Conservation (phyloP, 2,329 filamentous ascomycete species). For the Alternaria viburni region DNA sequence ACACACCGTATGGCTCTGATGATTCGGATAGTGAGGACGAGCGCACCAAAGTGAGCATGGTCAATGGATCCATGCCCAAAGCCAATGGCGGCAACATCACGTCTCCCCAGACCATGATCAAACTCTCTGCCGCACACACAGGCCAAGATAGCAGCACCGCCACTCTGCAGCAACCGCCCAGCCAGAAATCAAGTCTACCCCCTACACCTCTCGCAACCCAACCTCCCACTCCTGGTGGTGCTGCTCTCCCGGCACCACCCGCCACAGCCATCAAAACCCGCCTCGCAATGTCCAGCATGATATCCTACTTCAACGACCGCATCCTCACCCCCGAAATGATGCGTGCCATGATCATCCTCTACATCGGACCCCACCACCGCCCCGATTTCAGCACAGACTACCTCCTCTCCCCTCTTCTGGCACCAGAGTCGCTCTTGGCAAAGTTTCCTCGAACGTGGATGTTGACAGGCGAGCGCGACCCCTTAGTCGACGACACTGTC, state of each 20-base stretch:
- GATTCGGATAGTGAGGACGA: constrained; percentile 66
- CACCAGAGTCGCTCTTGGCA: constrained; percentile 81
- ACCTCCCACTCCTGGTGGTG: constrained; percentile 35
- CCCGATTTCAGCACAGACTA: constrained; percentile 94
- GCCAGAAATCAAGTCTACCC: constrained; percentile 14
- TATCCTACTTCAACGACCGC: constrained; percentile 96
- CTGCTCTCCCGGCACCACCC: constrained; percentile 41
- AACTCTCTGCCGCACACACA: constrained; percentile 48
- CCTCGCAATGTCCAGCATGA: constrained; percentile 95
- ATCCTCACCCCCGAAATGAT: constrained; percentile 98
- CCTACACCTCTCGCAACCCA: constrained; percentile 28
- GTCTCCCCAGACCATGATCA: constrained; percentile 46
- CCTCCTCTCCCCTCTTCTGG: constrained; percentile 85
- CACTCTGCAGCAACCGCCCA: constrained; percentile 28
- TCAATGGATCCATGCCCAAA: constrained; percentile 17
- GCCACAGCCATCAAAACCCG: constrained; percentile 72
- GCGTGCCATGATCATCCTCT: constrained; percentile 98
- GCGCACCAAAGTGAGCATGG: constrained; percentile 15
- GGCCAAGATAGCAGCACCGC: constrained; percentile 31
- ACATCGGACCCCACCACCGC: constrained; percentile 90
- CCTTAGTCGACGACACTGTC: constrained; percentile 93
- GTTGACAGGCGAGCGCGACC: constrained; percentile 92
- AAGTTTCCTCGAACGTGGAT: constrained; percentile 96
- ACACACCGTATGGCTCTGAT: constrained; percentile 81
- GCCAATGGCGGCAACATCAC: constrained; percentile 35